Conservation (phyloP, 257 asterid species). For the Perilla frutescens region DNA sequence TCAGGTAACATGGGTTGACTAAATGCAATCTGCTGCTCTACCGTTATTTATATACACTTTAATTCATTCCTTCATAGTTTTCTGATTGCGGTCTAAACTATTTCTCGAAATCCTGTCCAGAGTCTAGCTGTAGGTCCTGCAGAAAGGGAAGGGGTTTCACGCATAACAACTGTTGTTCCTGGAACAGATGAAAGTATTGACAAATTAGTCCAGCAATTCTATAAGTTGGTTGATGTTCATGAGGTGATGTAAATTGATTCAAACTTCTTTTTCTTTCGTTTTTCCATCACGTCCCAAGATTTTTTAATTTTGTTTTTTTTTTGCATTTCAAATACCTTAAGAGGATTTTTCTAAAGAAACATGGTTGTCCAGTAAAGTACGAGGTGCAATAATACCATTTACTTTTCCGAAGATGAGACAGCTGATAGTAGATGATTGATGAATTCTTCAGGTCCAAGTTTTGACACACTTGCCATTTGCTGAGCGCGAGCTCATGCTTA, state of each 20-base stretch:
- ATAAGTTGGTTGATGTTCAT: constrained; percentile 79
- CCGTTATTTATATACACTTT: constrained; percentile 3
- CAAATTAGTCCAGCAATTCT: constrained; percentile 76
- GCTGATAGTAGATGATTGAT: constrained; percentile 23
- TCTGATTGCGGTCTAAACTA: constrained; percentile 28
- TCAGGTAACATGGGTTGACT: constrained; percentile 55
- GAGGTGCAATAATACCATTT: no score
- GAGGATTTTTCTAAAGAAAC: no score
- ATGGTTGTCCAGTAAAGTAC: no score
- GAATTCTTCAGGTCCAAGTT: constrained; percentile 67
- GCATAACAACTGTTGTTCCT: constrained; percentile 91
- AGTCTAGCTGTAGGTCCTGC: constrained; percentile 96
- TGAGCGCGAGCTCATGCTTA: constrained; percentile 90
- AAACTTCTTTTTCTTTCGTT: not conserved
- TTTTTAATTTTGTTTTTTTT: no score
- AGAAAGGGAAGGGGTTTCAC: constrained; percentile 77
- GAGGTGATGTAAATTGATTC: constrained; percentile 53
- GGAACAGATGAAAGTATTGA: constrained; percentile 79
- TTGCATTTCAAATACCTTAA: no score
- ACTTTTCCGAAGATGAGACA: constrained; percentile 19
- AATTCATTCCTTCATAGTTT: not conserved
- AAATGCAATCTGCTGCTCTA: not conserved
- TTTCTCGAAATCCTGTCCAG: constrained; percentile 50
- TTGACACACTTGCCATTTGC: constrained; percentile 83
- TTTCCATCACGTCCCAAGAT: no score